Base-by-base conservation (phyloP, 352 stramenopile species). In the Pythium grandisporangium region DNA sequence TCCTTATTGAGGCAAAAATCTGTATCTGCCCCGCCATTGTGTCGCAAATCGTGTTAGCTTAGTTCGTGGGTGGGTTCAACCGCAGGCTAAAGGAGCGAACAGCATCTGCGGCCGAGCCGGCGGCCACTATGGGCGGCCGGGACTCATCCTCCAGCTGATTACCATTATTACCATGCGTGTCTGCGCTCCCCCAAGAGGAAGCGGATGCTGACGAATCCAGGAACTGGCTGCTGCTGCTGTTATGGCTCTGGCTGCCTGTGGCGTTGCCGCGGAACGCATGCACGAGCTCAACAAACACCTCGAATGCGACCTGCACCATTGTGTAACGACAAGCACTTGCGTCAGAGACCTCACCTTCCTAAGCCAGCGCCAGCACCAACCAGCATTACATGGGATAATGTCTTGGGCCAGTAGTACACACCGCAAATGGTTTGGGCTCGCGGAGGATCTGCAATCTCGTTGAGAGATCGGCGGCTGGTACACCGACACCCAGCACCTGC, bases 271-370 rank as follows among this genome's bases (percentile, higher is more conserved):
- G 74, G 45, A 67, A 67, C 4, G 46, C 42, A 13, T 56, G 27
- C 14, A 67, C 64, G 19, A 87, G 53, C 21, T 82, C 66, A 4
- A 54, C 52, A 29, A 87, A 87, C 19, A 70, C 46, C 25, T 82
- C 69, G 40, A 87, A 85, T 24, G 62, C 61, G 46, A 85, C 56
- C 74, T 87, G 41, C n/a, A n/a, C n/a, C n/a, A n/a, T n/a, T n/a
- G n/a, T n/a, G n/a, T n/a, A n/a, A n/a, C n/a, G n/a, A n/a, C n/a
- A n/a, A n/a, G n/a, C n/a, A n/a, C n/a, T n/a, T n/a, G n/a, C n/a
- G n/a, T n/a, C n/a, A n/a, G n/a, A n/a, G n/a, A n/a, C n/a, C n/a
- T n/a, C n/a, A n/a, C n/a, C n/a, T n/a, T n/a, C n/a, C n/a, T n/a
- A n/a, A n/a, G n/a, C n/a, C n/a, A n/a, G n/a, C n/a, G n/a, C n/a